Percentiles rank a stretch among this genome's conserved stretches.
Evolutionary conservation across 2,329 filamentous ascomycete species (phyloP).

Genomic region (Diaporthe humulicola): DNA sequence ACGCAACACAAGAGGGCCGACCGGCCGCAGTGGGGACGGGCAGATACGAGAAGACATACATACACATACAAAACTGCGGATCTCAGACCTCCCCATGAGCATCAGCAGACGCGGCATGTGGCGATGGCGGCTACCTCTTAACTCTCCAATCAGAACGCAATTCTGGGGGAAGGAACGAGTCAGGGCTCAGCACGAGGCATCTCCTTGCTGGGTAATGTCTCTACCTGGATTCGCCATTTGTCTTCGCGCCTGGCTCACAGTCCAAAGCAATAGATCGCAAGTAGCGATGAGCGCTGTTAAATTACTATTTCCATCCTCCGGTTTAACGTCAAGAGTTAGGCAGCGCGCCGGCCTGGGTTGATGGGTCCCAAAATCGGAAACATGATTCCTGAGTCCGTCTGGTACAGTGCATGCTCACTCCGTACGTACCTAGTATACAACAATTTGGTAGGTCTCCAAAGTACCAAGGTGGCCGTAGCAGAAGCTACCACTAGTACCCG

Average conservation of each 20-base stretch:
- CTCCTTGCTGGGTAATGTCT: background rate
- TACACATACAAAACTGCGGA: background rate
- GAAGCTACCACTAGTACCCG: background rate
- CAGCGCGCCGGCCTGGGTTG: background rate
- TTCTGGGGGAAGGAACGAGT: background rate
- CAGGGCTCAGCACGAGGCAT: background rate
- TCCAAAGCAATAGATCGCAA: background rate
- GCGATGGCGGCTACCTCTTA: background rate
- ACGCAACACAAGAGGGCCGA: background rate
- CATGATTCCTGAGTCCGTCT: background rate
- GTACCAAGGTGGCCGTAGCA: background rate
- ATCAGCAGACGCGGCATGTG: background rate
- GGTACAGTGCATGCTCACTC: background rate
- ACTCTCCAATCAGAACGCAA: background rate
- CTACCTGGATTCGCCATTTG: background rate
- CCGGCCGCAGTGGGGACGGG: background rate
- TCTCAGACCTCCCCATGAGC: background rate
- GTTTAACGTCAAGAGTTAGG: too few species aligned
- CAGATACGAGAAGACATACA: constrained; percentile 3
- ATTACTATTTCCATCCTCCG: too few species aligned
- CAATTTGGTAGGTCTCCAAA: too few species aligned
- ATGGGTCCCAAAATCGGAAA: background rate
- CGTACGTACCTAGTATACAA: background rate
- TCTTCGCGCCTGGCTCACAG: background rate
- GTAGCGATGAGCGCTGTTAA: background rate